Conservation (phyloP, 192 early-diverging fungal genomes). For the Coemansia sp. region DNA sequence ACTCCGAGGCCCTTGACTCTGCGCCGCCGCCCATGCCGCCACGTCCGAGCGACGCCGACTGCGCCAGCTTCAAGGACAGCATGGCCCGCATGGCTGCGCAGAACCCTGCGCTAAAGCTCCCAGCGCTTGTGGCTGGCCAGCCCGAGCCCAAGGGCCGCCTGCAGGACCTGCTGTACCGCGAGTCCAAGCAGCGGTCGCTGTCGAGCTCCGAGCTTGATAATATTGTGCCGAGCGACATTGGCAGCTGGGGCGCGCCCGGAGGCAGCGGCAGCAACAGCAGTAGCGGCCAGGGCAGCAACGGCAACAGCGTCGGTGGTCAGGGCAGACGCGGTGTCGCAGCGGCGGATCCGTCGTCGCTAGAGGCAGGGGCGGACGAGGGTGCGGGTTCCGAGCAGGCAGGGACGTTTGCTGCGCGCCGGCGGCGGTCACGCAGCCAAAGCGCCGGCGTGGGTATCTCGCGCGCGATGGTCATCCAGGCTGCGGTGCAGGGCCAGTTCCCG, state of each 20-base stretch:
- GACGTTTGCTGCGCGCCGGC: slow-evolving; percentile 36
- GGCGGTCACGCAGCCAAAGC: slow-evolving; percentile 49
- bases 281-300: no score
- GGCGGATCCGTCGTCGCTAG: neutral
- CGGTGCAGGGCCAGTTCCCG: slow-evolving; percentile 48
- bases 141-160: slow-evolving; percentile 31
- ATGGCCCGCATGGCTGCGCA: neutral
- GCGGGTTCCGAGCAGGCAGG: slow-evolving; percentile 1
- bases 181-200: slow-evolving; percentile 43
- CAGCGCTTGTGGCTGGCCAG: neutral
- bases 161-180: slow-evolving; percentile 32
- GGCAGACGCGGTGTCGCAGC: neutral
- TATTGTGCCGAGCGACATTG: slow-evolving; percentile 39
- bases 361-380: neutral
- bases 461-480: slow-evolving; percentile 51
- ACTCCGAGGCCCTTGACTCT: neutral
- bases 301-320: no score
- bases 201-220: slow-evolving; percentile 51
- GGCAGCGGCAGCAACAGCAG: neutral
- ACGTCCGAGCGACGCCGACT: slow-evolving; percentile 21
- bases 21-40: slow-evolving; percentile 21
- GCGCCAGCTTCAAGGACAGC: slow-evolving; percentile 7
- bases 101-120: neutral
- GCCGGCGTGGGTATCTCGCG: slow-evolving; percentile 51
- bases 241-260: slow-evolving; percentile 13